Percentiles rank a stretch among this genome's conserved stretches.
These are phyloP conservation scores for Avena insularis DNA, from an alignment of 176 grass and related monocot species.

Conservation along the genomic window DNA sequence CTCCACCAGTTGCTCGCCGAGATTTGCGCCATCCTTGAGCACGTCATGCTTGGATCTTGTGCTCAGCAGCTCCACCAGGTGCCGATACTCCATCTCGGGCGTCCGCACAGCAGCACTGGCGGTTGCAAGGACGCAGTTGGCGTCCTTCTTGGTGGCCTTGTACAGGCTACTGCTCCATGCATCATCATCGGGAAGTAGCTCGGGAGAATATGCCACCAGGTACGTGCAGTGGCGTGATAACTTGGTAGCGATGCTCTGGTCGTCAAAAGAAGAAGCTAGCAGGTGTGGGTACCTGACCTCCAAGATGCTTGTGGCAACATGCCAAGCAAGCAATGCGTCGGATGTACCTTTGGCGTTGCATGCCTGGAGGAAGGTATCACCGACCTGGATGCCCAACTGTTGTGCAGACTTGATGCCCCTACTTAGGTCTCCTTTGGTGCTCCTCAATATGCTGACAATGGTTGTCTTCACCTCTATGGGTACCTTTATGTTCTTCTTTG, in stretches of 20 bases:
- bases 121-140: neutral
- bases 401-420: neutral
- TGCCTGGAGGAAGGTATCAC: neutral
- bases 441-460: neutral
- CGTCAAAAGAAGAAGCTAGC: too few relatives aligned
- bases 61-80: neutral
- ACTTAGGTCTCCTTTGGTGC: neutral
- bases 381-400: neutral
- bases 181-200: neutral
- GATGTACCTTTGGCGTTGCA: neutral
- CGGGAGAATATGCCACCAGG: too few relatives aligned
- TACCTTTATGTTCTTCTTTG: neutral
- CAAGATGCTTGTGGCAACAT: neutral
- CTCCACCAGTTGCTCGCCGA: neutral
- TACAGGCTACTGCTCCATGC: neutral
- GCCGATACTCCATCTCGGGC: neutral
- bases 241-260: too few relatives aligned
- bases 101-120: neutral
- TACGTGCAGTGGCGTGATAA: too few relatives aligned
- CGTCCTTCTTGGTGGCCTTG: neutral
- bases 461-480: neutral
- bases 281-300: neutral
- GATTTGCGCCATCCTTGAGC: neutral
- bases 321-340: neutral
- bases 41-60: neutral